Evolutionary conservation across 768 basidiomycete species (phyloP).

Genomic region (Cyathus striatus): DNA sequence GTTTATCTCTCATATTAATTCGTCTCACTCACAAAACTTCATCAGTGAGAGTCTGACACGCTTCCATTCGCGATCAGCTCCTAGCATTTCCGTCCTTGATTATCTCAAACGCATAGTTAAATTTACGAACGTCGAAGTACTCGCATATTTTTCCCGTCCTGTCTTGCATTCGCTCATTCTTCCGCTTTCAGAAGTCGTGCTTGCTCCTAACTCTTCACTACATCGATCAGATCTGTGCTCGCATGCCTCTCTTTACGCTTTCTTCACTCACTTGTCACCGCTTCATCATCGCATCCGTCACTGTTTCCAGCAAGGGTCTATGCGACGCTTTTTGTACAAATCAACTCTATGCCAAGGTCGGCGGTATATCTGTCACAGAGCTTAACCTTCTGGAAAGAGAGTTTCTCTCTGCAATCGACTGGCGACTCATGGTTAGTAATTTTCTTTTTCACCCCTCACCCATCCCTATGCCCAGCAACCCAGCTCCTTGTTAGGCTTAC

Average conservation of each 20-base stretch:
- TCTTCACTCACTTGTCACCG: constrained; percentile 97
- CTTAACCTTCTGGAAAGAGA: constrained; percentile 94
- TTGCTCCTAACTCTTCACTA: constrained; percentile 82
- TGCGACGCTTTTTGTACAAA: constrained; percentile 97
- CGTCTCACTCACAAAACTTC: constrained; percentile 8
- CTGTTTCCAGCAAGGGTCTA: constrained; percentile 90
- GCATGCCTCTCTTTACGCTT: constrained; percentile 84
- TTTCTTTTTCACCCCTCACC: constrained; percentile 19
- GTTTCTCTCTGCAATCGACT: constrained; percentile 87
- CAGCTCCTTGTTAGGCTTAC: constrained; percentile 7
- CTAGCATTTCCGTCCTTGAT: constrained; percentile 83
- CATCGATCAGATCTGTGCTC: constrained; percentile 90
- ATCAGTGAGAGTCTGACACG: constrained; percentile 84
- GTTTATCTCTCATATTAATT: constrained; percentile 23
- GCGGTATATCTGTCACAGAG: constrained; percentile 87
- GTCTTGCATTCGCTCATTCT: constrained; percentile 6
- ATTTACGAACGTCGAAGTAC: constrained; percentile 94
- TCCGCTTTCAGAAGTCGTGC: constrained; percentile 56
- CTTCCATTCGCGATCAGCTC: constrained; percentile 92
- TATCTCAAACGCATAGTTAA: constrained; percentile 92
- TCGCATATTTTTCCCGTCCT: constrained; percentile 3
- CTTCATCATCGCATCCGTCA: constrained; percentile 91
- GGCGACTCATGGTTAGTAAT: constrained; percentile 84
- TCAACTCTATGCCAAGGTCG: constrained; percentile 91
- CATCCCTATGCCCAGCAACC: constrained; percentile 8